Base-by-base conservation (phyloP, 2,329 filamentous ascomycete genomes). In the Rhynchosporium agropyri region DNA sequence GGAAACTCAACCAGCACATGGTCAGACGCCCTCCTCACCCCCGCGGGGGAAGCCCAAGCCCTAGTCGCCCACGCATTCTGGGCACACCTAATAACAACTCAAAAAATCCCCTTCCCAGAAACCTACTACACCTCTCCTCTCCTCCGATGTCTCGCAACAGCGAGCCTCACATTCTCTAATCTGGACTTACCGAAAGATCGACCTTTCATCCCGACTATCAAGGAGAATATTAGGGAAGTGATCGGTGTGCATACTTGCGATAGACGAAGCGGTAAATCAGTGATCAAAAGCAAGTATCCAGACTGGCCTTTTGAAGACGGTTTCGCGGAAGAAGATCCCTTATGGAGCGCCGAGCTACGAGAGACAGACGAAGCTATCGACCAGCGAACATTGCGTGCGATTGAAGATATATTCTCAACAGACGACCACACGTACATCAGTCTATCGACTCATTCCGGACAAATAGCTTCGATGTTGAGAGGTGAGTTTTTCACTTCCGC, bases 211-310 rank as follows among this genome's bases (percentile, higher is more conserved):
- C 88, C 87, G 0, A 76, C 78, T 0, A 77, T 91, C 69, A 90
- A 89, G 75, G 88, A 90, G 71, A 72, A 82, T 38, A 77, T 90
- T 63, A 80, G 88, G 45, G 89, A 91, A 74, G 83, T 83, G 2
- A 84, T 90, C 60, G 87, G 84, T 60, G 83, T 85, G 45, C 89
- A 90, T 73, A 89, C 87, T 0, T 91, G 89, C 71, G 86, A 91
- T 74, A 80, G 83, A 28, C 80, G 88, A 6, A 83, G 81, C 40
- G 81, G 75, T 69, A 83, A 80, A 70, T 78, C 80, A 0, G 77
- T 79, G 54, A 85, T 90, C 66, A 74, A 74, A 9, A 63, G 74
- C 2, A 76, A 79, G 4, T 84, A 84, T 53, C 85, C 85, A 0
- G 73, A 70, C 3, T 88, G 81, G 72, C 70, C 67, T 2, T 84